These are phyloP conservation scores for Epichloe baconii DNA, from an alignment of 2,329 filamentous ascomycete species.

Conservation along the genomic window DNA sequence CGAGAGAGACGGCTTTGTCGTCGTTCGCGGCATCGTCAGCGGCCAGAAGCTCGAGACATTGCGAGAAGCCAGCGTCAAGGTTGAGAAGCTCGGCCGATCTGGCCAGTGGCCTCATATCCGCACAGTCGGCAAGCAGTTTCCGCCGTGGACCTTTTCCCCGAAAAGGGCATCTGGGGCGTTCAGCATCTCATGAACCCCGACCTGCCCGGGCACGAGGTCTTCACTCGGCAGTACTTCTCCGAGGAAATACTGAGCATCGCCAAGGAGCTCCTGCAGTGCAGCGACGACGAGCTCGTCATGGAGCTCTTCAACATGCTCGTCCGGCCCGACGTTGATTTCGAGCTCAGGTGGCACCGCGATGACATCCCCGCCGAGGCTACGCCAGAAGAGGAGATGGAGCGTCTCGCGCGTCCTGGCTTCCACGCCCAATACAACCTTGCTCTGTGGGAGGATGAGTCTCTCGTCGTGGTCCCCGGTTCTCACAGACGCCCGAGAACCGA, in stretches of 20 bases:
- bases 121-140: constrained; percentile 81
- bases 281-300: constrained; percentile 59
- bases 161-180: constrained; percentile 72
- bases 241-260: constrained; percentile 48
- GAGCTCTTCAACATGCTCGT: constrained; percentile 82
- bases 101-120: constrained; percentile 72
- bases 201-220: constrained; percentile 47
- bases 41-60: constrained; percentile 42
- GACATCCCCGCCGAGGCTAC: constrained; percentile 58
- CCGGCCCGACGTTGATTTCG: constrained; percentile 56
- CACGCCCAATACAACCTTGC: constrained; percentile 86
- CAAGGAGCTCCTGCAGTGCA: constrained; percentile 45
- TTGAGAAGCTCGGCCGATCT: constrained; percentile 48
- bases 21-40: constrained; percentile 52
- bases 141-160: constrained; percentile 58
- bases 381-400: constrained; percentile 50
- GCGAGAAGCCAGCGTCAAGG: constrained; percentile 42
- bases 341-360: constrained; percentile 74
- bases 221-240: constrained; percentile 61
- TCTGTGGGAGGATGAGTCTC: constrained; percentile 58
- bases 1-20: constrained; percentile 60
- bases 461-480: constrained; percentile 67
- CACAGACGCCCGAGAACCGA: constrained; percentile 60
- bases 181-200: constrained; percentile 71
- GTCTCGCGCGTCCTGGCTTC: constrained; percentile 47